phyloP scores from a whole-genome alignment of 2,329 filamentous ascomycete species.

The Sporothrix inflata region DNA sequence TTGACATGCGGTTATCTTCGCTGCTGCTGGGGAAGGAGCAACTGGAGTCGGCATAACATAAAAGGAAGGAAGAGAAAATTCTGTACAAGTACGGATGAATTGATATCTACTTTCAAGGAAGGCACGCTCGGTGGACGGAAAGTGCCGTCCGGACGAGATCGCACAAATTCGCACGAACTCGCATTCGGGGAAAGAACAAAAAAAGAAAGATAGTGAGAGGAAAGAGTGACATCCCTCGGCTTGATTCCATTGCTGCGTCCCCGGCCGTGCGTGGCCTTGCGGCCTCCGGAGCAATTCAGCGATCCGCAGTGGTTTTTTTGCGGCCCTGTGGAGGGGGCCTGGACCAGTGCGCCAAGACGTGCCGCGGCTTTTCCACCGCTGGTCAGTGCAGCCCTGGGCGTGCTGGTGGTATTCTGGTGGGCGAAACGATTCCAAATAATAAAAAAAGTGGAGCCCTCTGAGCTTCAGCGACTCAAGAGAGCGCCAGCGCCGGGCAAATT shows the following conservation, averaged over 20 bases:
- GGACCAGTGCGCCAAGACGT: neutral
- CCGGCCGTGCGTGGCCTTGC: neutral
- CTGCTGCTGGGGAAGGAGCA: too few relatives aligned
- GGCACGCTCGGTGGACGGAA: neutral
- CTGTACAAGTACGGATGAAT: neutral
- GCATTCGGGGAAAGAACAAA: neutral
- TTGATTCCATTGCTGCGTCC: neutral
- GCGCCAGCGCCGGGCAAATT: neutral
- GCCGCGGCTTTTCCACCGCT: neutral
- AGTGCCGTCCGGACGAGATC: constrained; percentile 13
- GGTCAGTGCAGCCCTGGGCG: neutral
- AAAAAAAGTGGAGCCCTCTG: neutral
- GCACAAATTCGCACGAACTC: constrained; percentile 5
- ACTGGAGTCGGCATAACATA: too few relatives aligned
- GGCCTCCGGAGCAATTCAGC: constrained; percentile 21
- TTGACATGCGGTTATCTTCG: too few relatives aligned
- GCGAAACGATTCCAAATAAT: constrained; percentile 1
- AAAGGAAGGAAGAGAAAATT: neutral
- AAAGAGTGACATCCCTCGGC: constrained; percentile 6
- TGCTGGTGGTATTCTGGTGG: neutral
- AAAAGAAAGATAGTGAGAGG: neutral
- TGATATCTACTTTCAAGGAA: neutral
- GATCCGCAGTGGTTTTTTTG: neutral
- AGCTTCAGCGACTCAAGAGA: neutral
- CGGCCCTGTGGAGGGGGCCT: neutral